Evolutionary conservation across 129 eudicot genomes (phyloP).

Genomic region (Mikania micrantha): DNA sequence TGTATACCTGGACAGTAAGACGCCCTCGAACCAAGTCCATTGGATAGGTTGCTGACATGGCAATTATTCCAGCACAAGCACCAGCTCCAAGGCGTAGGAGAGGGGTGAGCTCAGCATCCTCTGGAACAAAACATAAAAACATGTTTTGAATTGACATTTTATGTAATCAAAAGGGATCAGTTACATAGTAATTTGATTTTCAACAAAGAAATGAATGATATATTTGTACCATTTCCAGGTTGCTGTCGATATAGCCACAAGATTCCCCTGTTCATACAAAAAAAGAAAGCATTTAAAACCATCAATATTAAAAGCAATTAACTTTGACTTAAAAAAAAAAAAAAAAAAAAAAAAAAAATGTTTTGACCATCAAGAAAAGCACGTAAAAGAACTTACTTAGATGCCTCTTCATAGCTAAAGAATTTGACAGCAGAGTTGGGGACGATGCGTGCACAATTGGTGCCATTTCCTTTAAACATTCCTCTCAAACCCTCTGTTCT

Average conservation of each 20-base stretch:
- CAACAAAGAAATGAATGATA: neutral
- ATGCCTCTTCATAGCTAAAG: conserved; percentile 98
- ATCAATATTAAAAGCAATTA: neutral
- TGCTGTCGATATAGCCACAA: conserved; percentile 69
- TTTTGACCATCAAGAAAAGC: neutral
- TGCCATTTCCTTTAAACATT: conserved; percentile 95
- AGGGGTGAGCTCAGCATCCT: conserved; percentile 95
- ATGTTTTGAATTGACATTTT: neutral
- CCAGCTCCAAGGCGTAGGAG: conserved; percentile 95
- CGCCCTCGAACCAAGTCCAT: conserved; percentile 98
- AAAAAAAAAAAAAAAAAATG: neutral
- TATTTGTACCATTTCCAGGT: conserved; percentile 74
- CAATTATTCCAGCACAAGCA: conserved; percentile 98
- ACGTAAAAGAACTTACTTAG: conserved; percentile 58
- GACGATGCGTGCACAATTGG: conserved; percentile 97
- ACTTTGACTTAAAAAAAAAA: neutral
- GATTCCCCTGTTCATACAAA: conserved; percentile 61
- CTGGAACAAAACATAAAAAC: conserved; percentile 30
- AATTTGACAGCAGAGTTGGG: conserved; percentile 98
- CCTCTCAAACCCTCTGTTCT: conserved; percentile 90
- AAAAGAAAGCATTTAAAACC: neutral
- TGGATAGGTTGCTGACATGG: conserved; percentile 99
- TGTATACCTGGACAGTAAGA: conserved; percentile 83
- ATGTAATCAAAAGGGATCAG: neutral
- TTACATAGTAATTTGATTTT: neutral